Conservation (phyloP, 805 yeast species). For the Hanseniaspora osmophila region DNA sequence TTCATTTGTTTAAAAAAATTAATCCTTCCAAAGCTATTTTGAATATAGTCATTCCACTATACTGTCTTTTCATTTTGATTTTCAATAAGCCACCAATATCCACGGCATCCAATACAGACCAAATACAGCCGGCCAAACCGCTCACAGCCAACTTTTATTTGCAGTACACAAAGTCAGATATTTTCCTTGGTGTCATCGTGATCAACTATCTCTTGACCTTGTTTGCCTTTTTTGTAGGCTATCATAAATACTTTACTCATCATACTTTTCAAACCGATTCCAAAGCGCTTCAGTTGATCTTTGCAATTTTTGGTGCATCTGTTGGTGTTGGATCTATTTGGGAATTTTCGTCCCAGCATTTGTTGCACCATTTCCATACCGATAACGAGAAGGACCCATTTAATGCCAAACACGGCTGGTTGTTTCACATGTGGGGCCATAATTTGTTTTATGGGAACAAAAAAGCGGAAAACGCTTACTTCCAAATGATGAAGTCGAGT, state of each 20-base stretch:
- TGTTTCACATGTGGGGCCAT: constrained; percentile 86
- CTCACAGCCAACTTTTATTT: constrained; percentile 3
- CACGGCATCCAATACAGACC: no score
- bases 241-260: constrained; percentile 17
- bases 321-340: constrained; percentile 16
- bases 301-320: constrained; percentile 15
- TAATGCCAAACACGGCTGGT: constrained; percentile 63
- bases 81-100: constrained; percentile 8
- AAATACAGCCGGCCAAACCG: no score
- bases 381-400: constrained; percentile 87
- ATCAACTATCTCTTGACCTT: constrained; percentile 8
- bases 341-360: constrained; percentile 31
- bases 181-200: not conserved
- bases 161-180: constrained; percentile 7
- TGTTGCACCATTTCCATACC: constrained; percentile 81
- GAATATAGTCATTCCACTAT: constrained; percentile 14
- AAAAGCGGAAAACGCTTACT: constrained; percentile 27
- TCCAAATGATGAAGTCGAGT: not conserved
- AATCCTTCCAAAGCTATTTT: constrained; percentile 13
- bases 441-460: constrained; percentile 54
- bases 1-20: constrained; percentile 16
- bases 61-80: constrained; percentile 13
- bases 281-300: constrained; percentile 7
- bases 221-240: constrained; percentile 15
- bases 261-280: constrained; percentile 13